Evolutionary conservation across 495 filamentous ascomycete species (phyloP).

Genomic region (Penicillium manginii): DNA sequence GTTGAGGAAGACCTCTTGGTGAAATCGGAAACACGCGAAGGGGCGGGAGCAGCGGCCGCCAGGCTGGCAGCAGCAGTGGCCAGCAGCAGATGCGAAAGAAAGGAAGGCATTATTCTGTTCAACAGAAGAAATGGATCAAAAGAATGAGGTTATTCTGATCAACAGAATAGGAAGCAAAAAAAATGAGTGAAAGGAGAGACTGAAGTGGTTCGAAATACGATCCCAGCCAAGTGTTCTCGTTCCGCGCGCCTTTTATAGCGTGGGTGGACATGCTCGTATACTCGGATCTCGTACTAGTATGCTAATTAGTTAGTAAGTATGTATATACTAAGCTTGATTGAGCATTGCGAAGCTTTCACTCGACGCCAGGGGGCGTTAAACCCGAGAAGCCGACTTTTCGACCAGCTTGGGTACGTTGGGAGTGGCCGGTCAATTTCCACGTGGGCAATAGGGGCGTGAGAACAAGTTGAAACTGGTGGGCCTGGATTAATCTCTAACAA

Average conservation of each 20-base stretch:
- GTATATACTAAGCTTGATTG: background rate
- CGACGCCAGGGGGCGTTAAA: background rate
- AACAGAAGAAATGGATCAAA: conserved; percentile 2
- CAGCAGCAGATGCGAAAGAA: background rate
- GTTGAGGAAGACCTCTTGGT: conserved; percentile 10
- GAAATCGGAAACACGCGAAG: conserved; percentile 4
- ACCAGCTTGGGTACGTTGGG: no score
- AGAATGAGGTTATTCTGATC: conserved; percentile 1
- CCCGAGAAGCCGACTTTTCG: no score
- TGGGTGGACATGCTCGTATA: background rate
- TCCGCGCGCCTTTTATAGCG: background rate
- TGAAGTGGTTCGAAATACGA: background rate
- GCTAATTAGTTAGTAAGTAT: no score
- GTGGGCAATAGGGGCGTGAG: no score
- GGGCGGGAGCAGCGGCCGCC: background rate
- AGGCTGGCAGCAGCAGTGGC: conserved; percentile 1
- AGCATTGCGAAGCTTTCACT: background rate
- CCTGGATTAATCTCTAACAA: conserved; percentile 5
- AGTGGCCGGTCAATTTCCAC: no score
- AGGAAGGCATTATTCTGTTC: conserved; percentile 4
- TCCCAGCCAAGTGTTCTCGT: background rate
- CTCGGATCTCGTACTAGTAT: no score
- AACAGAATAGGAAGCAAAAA: conserved; percentile 5
- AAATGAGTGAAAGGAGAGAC: background rate
- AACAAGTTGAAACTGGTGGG: background rate